Conservation (phyloP, 1,284 basidiomycete genomes). For the Boletus smithii region DNA sequence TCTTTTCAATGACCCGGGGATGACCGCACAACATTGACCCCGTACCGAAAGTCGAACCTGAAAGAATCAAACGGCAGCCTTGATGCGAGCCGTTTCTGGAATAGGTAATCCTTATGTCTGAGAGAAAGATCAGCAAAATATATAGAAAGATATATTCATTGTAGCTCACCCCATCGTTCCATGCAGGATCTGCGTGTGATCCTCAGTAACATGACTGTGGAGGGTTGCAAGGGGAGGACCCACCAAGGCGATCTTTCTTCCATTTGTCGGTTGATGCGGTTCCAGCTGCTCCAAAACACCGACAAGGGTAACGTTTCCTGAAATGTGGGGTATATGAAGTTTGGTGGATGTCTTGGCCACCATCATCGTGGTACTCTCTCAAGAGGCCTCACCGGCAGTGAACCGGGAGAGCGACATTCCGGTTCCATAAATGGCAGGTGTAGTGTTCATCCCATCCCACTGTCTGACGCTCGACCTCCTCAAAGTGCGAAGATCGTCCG, state of each 20-base stretch:
- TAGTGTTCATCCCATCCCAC: constrained; percentile 17
- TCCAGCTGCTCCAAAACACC: constrained; percentile 64
- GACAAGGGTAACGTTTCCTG: constrained; percentile 49
- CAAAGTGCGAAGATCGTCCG: not conserved
- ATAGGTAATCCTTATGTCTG: constrained; percentile 82
- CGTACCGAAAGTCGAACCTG: constrained; percentile 80
- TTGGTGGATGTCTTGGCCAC: constrained; percentile 41
- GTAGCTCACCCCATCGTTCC: constrained; percentile 66
- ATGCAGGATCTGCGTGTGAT: constrained; percentile 59
- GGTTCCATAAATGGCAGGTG: constrained; percentile 26
- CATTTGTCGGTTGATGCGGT: constrained; percentile 47
- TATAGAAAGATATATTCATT: not conserved
- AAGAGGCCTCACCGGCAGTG: constrained; percentile 3
- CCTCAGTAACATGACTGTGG: constrained; percentile 8
- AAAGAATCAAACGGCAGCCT: constrained; percentile 76
- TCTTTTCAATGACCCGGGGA: constrained; percentile 2
- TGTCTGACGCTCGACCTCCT: not conserved
- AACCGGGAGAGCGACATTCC: not conserved
- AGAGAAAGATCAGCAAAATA: constrained; percentile 1
- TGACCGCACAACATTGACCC: constrained; percentile 5
- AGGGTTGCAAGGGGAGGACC: constrained; percentile 26
- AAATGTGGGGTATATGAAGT: constrained; percentile 54
- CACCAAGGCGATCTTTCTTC: constrained; percentile 66
- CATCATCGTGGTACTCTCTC: constrained; percentile 31
- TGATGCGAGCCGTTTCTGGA: constrained; percentile 68